phyloP scores from a whole-genome alignment of 169 alveolate species.

The Cryptosporidium meleagridis region DNA sequence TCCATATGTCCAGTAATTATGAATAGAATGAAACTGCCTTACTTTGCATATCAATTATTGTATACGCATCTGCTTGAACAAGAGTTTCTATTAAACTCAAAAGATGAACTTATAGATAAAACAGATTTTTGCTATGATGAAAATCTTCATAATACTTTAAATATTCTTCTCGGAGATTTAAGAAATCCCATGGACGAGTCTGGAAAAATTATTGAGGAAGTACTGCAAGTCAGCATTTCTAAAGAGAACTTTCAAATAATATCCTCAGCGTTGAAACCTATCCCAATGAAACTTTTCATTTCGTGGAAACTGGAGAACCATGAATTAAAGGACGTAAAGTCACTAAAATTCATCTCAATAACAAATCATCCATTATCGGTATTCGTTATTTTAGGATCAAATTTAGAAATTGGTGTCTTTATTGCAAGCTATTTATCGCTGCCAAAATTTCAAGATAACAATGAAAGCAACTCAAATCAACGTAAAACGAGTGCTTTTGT shows the following conservation, averaged over 20 bases:
- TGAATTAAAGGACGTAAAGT: not conserved
- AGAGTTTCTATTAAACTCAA: constrained; percentile 23
- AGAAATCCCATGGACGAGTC: constrained; percentile 48
- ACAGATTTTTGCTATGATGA: constrained; percentile 10
- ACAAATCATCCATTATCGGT: constrained; percentile 63
- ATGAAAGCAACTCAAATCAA: not conserved
- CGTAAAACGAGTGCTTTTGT: no score
- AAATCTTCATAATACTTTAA: constrained; percentile 1
- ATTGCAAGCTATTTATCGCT: constrained; percentile 25
- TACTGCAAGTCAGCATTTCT: constrained; percentile 6
- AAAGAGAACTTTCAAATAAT: not conserved
- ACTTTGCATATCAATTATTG: constrained; percentile 34
- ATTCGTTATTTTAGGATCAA: constrained; percentile 23
- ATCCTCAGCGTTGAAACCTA: not conserved
- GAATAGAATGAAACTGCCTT: constrained; percentile 55
- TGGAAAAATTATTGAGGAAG: constrained; percentile 22
- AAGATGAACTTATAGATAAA: not conserved
- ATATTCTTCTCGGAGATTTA: constrained; percentile 1
- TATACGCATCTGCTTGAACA: constrained; percentile 47
- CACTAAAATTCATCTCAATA: not conserved
- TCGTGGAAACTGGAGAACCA: not conserved
- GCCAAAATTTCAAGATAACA: constrained; percentile 7
- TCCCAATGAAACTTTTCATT: constrained; percentile 12
- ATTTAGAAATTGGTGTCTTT: constrained; percentile 34
- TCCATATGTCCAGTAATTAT: constrained; percentile 32